phyloP scores from a whole-genome alignment of 768 basidiomycete species.

The Mycena pura region DNA sequence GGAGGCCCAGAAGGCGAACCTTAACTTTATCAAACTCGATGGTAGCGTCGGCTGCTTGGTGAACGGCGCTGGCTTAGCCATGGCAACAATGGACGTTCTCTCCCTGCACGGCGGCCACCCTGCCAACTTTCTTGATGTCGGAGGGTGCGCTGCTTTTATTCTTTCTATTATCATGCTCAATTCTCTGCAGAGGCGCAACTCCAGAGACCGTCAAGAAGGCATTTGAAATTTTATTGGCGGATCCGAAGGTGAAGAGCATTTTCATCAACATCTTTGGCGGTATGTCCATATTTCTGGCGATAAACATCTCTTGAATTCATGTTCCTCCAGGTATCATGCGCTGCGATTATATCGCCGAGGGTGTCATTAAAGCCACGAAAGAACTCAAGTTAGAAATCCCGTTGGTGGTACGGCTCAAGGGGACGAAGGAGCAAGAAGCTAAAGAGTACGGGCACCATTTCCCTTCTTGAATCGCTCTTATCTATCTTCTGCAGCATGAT shows the following conservation, averaged over 20 bases:
- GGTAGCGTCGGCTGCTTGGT: constrained; percentile 97
- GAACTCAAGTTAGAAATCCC: constrained; percentile 88
- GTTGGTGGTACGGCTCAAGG: constrained; percentile 92
- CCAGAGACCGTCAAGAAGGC: constrained; percentile 99
- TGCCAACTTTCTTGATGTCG: constrained; percentile 98
- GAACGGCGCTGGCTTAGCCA: constrained; percentile 97
- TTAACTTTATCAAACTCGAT: constrained; percentile 99
- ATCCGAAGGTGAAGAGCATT: constrained; percentile 95
- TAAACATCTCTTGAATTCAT: not conserved
- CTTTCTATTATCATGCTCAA: constrained; percentile 2
- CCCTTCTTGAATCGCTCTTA: constrained; percentile 16
- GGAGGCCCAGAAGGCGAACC: constrained; percentile 92
- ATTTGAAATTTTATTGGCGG: constrained; percentile 90
- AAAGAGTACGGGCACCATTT: constrained; percentile 71
- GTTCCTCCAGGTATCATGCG: constrained; percentile 85
- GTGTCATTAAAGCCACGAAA: constrained; percentile 97
- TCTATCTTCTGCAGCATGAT: constrained; percentile 76
- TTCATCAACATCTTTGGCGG: constrained; percentile 99
- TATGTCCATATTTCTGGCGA: constrained; percentile 33
- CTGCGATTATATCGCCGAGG: constrained; percentile 97
- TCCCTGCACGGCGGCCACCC: constrained; percentile 95
- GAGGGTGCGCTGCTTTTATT: constrained; percentile 64
- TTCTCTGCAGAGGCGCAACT: constrained; percentile 79
- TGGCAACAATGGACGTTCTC: constrained; percentile 99
- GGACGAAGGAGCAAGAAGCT: constrained; percentile 95